A percentile compares a stretch with the other conserved stretches of the same genome.
Evolutionary conservation across 2,329 filamentous ascomycete genomes (phyloP).

Genomic region (Gnomoniopsis sp.): DNA sequence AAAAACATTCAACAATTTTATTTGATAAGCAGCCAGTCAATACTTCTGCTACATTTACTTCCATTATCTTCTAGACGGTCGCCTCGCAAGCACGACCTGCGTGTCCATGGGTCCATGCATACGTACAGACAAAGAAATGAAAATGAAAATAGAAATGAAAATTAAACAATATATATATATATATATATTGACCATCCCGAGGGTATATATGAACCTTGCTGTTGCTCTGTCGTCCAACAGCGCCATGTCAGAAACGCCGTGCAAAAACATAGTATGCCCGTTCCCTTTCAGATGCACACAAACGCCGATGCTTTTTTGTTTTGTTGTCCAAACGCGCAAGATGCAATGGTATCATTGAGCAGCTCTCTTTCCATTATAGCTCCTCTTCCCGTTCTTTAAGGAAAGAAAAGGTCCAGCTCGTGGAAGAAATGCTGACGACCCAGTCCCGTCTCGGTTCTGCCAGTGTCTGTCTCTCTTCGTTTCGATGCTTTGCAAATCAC

Average conservation of each 20-base stretch:
- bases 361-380: background rate
- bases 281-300: background rate
- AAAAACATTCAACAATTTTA: too few relatives aligned
- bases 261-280: background rate
- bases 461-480: too few relatives aligned
- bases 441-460: too few relatives aligned
- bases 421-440: background rate
- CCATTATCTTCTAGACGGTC: too few relatives aligned
- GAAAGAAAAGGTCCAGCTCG: background rate
- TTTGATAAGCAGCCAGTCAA: too few relatives aligned
- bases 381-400: background rate
- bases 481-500: background rate
- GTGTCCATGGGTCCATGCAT: background rate
- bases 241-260: background rate
- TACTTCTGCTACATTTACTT: too few relatives aligned
- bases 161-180: too few relatives aligned
- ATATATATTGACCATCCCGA: too few relatives aligned
- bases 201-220: background rate
- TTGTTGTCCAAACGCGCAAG: background rate
- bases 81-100: background rate
- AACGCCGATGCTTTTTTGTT: background rate
- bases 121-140: too few relatives aligned
- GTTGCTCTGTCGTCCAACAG: background rate
- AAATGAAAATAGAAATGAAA: too few relatives aligned
- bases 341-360: conserved; percentile 1